These are phyloP conservation scores for Didymella glomerata DNA, from an alignment of 2,329 filamentous ascomycete genomes.

Conservation along the genomic window DNA sequence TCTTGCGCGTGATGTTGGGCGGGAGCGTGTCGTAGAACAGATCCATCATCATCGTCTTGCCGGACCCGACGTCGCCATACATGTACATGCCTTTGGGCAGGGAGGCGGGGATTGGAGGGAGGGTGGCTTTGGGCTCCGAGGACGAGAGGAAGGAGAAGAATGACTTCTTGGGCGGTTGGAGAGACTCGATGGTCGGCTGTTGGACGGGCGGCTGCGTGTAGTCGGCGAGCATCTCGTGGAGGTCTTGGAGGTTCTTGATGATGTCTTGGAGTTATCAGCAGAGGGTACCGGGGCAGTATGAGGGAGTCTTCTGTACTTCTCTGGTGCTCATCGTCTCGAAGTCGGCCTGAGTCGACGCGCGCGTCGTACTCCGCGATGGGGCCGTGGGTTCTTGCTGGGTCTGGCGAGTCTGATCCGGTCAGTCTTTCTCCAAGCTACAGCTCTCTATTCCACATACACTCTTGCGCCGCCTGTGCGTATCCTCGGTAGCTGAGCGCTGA, in stretches of 20 bases:
- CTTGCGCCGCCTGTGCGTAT: slow-evolving; percentile 40
- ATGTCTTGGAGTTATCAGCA: slow-evolving; percentile 66
- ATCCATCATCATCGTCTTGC: slow-evolving; percentile 99
- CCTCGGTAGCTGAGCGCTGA: slow-evolving; percentile 31
- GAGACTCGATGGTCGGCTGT: slow-evolving; percentile 78
- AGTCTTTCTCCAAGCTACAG: slow-evolving; percentile 1
- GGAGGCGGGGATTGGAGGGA: slow-evolving; percentile 69
- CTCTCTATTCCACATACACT: slow-evolving; percentile 26
- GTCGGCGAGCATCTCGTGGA: slow-evolving; percentile 80
- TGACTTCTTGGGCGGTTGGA: slow-evolving; percentile 62
- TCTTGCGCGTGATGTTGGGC: slow-evolving; percentile 79
- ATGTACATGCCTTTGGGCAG: slow-evolving; percentile 92
- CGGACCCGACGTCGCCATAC: slow-evolving; percentile 94
- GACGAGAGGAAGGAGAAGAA: slow-evolving; percentile 70
- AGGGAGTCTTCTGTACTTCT: slow-evolving; percentile 67
- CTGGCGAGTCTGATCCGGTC: slow-evolving; percentile 26
- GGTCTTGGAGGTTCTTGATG: slow-evolving; percentile 85
- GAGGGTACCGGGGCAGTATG: not conserved
- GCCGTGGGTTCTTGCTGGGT: slow-evolving; percentile 56
- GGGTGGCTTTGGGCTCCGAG: slow-evolving; percentile 51
- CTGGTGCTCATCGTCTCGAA: slow-evolving; percentile 91
- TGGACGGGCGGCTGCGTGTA: slow-evolving; percentile 79
- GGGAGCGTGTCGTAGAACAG: slow-evolving; percentile 95
- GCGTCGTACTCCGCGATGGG: slow-evolving; percentile 89
- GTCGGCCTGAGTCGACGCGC: slow-evolving; percentile 74